Base-by-base conservation (phyloP, 352 stramenopile species). In the Phytophthora hibernalis region DNA sequence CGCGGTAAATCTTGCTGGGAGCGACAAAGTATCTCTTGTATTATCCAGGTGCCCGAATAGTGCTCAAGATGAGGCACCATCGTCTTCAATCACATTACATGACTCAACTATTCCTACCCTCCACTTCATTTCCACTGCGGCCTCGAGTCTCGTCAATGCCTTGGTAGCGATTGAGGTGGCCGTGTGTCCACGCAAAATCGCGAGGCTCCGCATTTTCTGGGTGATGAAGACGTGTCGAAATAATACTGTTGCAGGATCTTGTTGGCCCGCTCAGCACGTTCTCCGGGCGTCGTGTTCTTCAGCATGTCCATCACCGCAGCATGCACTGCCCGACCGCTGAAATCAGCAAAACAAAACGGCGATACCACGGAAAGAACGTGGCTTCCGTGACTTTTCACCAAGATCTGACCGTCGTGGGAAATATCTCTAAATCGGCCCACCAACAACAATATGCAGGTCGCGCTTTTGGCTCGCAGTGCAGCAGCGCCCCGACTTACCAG, bases 151-250 rank as follows among this genome's bases (percentile, higher is more conserved):
- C 21, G 62, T 51, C 16, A 76, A 57, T 52, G 22, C 65, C 54
- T 22, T 53, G 61, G 11, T 30, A 40, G 1, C 38, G 65, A 24
- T 51, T 53, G 5, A 28, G 18, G 28, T 65, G 58, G 30, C 54
- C 63, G 11, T 59, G 69, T 5, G 56, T 64, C 6, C 74, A 74
- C 0, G 74, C 68, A 21, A 58, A 71, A 24, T 65, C 60, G 9
- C 65, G 69, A 35, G 89, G 54, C 53, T 81, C 55, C 21, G 56
- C 79, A 90, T 89, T 15, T 72, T 72, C 6, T 72, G 54, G 8
- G 70, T 65, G 44, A 92, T 89, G 53, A 88, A 88, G 45, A 83
- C 69, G 72, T 83, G 58, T 92, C 74, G 51, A 72, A 79, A 54
- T 85, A 77, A 61, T 87, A 89, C 57, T 83, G 79, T 61, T 88